Percentiles rank a stretch among this genome's conserved stretches.
phyloP scores from a whole-genome alignment of 2,329 filamentous ascomycete species.

The Hymenoscyphus occultus region DNA sequence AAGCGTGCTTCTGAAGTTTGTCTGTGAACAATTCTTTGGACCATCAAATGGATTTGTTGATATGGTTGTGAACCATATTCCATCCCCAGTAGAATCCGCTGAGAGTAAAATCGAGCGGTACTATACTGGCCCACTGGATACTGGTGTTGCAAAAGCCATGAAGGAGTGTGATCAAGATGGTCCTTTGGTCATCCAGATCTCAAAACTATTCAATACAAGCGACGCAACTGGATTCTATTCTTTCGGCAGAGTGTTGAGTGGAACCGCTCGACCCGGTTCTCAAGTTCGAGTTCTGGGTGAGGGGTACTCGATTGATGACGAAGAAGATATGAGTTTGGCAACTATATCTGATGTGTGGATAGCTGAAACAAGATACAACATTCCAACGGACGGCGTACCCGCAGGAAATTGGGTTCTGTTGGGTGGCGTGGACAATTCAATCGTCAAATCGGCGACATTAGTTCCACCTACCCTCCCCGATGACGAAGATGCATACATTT shows the following conservation, averaged over 20 bases:
- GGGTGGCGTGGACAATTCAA: slow-evolving; percentile 92
- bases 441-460: slow-evolving; percentile 94
- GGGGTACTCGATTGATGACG: slow-evolving; percentile 92
- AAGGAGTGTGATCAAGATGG: slow-evolving; percentile 81
- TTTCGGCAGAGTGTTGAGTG: slow-evolving; percentile 89
- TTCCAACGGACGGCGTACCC: slow-evolving; percentile 85
- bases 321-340: slow-evolving; percentile 92
- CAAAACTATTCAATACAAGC: slow-evolving; percentile 85
- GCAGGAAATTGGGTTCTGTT: slow-evolving; percentile 93
- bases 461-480: slow-evolving; percentile 77
- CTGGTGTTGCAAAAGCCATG: slow-evolving; percentile 77
- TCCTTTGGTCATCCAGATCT: slow-evolving; percentile 85
- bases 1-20: slow-evolving; percentile 80
- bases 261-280: slow-evolving; percentile 76
- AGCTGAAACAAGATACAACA: slow-evolving; percentile 87
- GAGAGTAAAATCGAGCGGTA: slow-evolving; percentile 76
- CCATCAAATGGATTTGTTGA: slow-evolving; percentile 88
- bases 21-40: slow-evolving; percentile 95
- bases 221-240: slow-evolving; percentile 91
- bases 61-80: slow-evolving; percentile 87
- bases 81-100: slow-evolving; percentile 78
- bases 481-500: slow-evolving; percentile 91
- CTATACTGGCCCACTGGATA: slow-evolving; percentile 88
- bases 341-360: slow-evolving; percentile 87
- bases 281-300: slow-evolving; percentile 91